These are phyloP conservation scores for Chlorella sp. DNA, from an alignment of 139 green algal species.

Conservation along the genomic window DNA sequence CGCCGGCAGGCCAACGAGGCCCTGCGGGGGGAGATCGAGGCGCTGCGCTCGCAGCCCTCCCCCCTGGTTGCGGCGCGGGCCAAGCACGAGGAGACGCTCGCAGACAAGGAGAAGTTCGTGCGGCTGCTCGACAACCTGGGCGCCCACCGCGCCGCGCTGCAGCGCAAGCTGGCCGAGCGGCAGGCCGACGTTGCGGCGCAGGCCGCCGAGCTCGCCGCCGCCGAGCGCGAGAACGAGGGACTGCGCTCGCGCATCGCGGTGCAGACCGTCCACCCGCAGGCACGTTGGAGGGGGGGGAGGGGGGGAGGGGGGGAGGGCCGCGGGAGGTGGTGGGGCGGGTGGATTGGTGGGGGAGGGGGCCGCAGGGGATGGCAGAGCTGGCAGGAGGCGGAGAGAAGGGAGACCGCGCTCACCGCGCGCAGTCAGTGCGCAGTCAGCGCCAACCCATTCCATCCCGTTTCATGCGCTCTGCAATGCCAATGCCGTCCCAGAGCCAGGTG, in stretches of 20 bases:
- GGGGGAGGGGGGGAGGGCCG: no score
- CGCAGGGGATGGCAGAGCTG: no score
- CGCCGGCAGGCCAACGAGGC: conserved; percentile 43
- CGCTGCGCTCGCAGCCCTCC: conserved; percentile 55
- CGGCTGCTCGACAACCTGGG: conserved; percentile 67
- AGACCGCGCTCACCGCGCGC: no score
- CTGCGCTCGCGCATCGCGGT: conserved; percentile 55
- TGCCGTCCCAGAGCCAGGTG: no score
- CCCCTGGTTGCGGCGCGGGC: conserved; percentile 61
- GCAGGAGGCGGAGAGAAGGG: no score
- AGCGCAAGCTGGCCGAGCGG: conserved; percentile 68
- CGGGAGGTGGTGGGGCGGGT: no score
- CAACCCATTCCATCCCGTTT: no score
- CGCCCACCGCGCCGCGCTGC: conserved; percentile 51
- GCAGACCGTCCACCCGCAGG: conserved; percentile 74
- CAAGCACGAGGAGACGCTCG: conserved; percentile 39
- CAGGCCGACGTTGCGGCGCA: conserved; percentile 55
- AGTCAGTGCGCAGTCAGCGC: no score
- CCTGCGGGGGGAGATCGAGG: conserved; percentile 54
- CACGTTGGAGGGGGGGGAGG: no score
- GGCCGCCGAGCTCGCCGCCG: conserved; percentile 37
- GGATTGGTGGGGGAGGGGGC: no score
- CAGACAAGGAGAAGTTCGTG: conserved; percentile 68
- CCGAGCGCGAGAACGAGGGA: conserved; percentile 55
- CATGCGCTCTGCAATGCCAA: no score